Percentiles rank a stretch among this genome's conserved stretches.
Evolutionary conservation across 2,329 filamentous ascomycete species (phyloP).

Genomic region (Cladosporium sp.): DNA sequence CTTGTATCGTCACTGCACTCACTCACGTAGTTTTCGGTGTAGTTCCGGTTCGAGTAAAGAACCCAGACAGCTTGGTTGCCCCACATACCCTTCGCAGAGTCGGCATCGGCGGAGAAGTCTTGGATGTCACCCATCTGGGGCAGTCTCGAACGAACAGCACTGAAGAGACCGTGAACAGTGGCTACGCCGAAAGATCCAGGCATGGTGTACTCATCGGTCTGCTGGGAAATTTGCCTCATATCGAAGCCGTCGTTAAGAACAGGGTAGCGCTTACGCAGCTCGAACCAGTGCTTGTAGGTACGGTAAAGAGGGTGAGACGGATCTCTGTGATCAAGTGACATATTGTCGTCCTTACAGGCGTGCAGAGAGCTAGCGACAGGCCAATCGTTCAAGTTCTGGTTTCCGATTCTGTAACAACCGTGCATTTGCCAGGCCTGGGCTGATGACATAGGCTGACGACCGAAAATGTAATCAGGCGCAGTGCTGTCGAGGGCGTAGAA

Average conservation of each 20-base stretch:
- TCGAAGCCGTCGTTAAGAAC: constrained; percentile 58
- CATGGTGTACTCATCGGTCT: constrained; percentile 48
- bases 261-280: constrained; percentile 54
- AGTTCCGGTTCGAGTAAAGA: constrained; percentile 48
- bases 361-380: constrained; percentile 51
- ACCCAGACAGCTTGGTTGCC: constrained; percentile 51
- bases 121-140: constrained; percentile 37
- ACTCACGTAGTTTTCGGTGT: constrained; percentile 51
- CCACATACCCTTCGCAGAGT: constrained; percentile 23
- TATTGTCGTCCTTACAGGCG: constrained; percentile 55
- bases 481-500: constrained; percentile 63
- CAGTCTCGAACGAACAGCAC: constrained; percentile 43
- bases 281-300: constrained; percentile 59
- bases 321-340: constrained; percentile 59
- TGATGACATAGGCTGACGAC: constrained; percentile 59
- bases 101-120: constrained; percentile 49
- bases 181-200: constrained; percentile 50
- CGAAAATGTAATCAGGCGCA: constrained; percentile 62
- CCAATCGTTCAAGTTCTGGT: constrained; percentile 55
- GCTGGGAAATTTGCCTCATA: constrained; percentile 53
- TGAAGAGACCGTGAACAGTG: constrained; percentile 60
- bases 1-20: constrained; percentile 50
- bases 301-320: constrained; percentile 59
- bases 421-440: constrained; percentile 61
- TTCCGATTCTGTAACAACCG: constrained; percentile 57